A percentile compares a stretch with the other conserved stretches of the same genome.
Conservation (phyloP, 2,329 filamentous ascomycete genomes). For the Arachnomyces sp. region DNA sequence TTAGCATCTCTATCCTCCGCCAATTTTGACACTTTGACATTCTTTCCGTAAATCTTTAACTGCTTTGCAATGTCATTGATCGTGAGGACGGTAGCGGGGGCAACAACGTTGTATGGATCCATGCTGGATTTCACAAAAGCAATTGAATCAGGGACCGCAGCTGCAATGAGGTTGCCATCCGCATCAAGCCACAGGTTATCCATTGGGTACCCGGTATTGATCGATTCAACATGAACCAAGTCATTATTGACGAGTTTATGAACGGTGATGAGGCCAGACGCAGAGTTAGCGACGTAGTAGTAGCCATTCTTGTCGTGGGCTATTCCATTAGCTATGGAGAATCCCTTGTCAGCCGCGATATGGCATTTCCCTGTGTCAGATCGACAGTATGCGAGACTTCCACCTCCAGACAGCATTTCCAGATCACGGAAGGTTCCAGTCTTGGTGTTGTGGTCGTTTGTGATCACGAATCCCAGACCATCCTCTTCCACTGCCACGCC, state of each 20-base stretch:
- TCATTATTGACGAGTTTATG: too few relatives aligned
- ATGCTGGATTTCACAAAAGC: constrained; percentile 15
- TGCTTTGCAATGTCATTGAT: too few relatives aligned
- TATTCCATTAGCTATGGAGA: constrained; percentile 28
- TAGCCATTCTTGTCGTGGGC: constrained; percentile 23
- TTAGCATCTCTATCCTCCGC: constrained; percentile 29
- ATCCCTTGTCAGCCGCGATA: constrained; percentile 15
- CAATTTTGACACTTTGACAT: constrained; percentile 23
- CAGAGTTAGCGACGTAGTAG: constrained; percentile 26
- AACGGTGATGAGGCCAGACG: constrained; percentile 18
- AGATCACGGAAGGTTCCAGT: constrained; percentile 14
- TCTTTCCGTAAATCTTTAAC: too few relatives aligned
- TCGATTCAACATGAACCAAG: too few relatives aligned
- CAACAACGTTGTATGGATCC: constrained; percentile 17
- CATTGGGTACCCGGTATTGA: constrained; percentile 22
- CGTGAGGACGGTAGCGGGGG: too few relatives aligned
- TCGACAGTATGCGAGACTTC: constrained; percentile 23
- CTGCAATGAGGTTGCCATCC: constrained; percentile 28
- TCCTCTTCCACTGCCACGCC: constrained; percentile 25
- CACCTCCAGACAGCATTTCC: constrained; percentile 22
- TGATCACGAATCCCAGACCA: constrained; percentile 27
- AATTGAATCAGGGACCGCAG: constrained; percentile 22
- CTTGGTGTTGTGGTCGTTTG: constrained; percentile 30
- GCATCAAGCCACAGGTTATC: constrained; percentile 32
- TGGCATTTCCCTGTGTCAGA: constrained; percentile 18